Percentiles rank a stretch among this genome's conserved stretches.
phyloP scores from a whole-genome alignment of 352 stramenopile genomes.

The Phytopythium sindhum region DNA sequence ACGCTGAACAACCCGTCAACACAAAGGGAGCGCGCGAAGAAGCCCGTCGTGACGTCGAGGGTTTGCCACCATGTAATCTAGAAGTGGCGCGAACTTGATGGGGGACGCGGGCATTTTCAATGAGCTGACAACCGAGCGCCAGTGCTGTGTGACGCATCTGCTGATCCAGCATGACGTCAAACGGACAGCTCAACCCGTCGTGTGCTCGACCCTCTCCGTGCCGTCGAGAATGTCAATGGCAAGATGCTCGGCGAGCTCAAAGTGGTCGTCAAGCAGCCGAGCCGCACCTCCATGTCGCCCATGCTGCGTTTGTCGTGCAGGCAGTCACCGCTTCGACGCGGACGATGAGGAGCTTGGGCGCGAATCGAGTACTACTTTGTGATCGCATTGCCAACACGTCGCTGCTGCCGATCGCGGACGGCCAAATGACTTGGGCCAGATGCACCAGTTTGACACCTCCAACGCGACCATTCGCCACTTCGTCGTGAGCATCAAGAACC shows the following conservation, averaged over 20 bases:
- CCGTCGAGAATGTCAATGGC: constrained; percentile 74
- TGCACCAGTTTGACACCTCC: constrained; percentile 51
- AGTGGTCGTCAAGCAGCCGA: constrained; percentile 48
- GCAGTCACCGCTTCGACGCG: constrained; percentile 65
- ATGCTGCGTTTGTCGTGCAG: constrained; percentile 25
- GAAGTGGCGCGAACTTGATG: too few relatives aligned
- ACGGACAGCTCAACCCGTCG: constrained; percentile 52
- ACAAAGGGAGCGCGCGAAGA: too few relatives aligned
- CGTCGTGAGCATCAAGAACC: constrained; percentile 55
- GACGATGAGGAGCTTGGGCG: constrained; percentile 61
- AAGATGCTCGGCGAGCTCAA: constrained; percentile 62
- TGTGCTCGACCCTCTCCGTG: constrained; percentile 69
- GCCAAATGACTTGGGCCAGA: constrained; percentile 62
- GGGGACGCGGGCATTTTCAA: too few relatives aligned
- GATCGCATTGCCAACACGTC: constrained; percentile 68
- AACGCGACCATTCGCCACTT: constrained; percentile 62
- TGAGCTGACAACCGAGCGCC: too few relatives aligned
- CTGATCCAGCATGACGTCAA: too few relatives aligned
- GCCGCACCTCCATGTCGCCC: constrained; percentile 5
- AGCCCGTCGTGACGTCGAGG: too few relatives aligned
- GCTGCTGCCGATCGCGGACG: constrained; percentile 58
- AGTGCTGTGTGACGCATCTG: too few relatives aligned
- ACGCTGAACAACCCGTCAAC: too few relatives aligned
- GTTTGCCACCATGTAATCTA: too few relatives aligned
- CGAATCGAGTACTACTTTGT: constrained; percentile 63